A percentile compares a stretch with the other conserved stretches of the same genome.
Conservation (phyloP, 1,284 basidiomycete genomes). For the Apiotrichum siamense region DNA sequence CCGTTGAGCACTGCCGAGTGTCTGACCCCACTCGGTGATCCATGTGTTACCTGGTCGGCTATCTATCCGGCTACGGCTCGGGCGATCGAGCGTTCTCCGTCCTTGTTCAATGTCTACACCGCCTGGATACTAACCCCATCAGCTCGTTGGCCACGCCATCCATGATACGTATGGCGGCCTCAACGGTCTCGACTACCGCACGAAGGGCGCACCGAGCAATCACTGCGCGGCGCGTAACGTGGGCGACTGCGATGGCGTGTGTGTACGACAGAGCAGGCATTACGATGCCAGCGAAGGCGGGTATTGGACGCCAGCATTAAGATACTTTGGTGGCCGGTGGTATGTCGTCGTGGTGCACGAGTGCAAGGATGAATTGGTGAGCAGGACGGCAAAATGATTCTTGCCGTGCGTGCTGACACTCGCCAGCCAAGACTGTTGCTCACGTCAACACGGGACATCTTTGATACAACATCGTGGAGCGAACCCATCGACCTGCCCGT, state of each 20-base stretch:
- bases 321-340: background rate
- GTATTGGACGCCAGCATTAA: background rate
- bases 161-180: constrained; percentile 3
- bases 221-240: background rate
- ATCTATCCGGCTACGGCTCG: too few relatives aligned
- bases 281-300: background rate
- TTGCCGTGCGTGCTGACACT: background rate
- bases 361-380: background rate
- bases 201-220: background rate
- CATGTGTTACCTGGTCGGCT: too few relatives aligned
- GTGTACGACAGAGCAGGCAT: background rate
- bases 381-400: constrained; percentile 5
- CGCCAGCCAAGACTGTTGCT: constrained; percentile 13
- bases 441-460: constrained; percentile 30
- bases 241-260: too few relatives aligned
- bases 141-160: constrained; percentile 30
- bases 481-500: constrained; percentile 26
- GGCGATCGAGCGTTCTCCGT: too few relatives aligned
- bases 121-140: background rate
- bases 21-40: too few relatives aligned
- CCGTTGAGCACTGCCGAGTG: too few relatives aligned
- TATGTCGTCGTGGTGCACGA: background rate
- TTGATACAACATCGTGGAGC: constrained; percentile 23
- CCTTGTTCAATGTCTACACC: too few relatives aligned
- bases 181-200: background rate